phyloP scores from a whole-genome alignment of 139 green algal species.

The Chlamydomonas incerta region DNA sequence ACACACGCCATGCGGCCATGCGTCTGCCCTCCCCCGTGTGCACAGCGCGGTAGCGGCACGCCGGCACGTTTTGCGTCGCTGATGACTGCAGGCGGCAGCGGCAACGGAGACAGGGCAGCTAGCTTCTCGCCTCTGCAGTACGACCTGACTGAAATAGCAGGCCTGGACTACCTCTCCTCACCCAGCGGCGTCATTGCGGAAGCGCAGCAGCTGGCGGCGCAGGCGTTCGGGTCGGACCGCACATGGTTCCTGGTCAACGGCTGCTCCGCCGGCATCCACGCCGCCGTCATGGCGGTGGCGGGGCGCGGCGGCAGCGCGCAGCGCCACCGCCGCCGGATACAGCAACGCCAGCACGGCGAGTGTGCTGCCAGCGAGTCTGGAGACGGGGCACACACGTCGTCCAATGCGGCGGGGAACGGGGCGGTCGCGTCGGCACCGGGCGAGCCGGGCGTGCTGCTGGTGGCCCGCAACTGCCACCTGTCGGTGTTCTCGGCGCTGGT shows the following conservation, averaged over 20 bases:
- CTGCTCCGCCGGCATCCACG: slow-evolving; percentile 83
- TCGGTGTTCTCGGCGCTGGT: slow-evolving; percentile 82
- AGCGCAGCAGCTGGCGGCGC: slow-evolving; percentile 80
- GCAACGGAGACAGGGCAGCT: too few species aligned
- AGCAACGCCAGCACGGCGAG: not conserved
- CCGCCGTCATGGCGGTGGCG: slow-evolving; percentile 68
- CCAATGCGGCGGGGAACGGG: too few species aligned
- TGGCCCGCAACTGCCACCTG: slow-evolving; percentile 89
- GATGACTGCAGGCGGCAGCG: too few species aligned
- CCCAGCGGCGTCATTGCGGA: slow-evolving; percentile 80
- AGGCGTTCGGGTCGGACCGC: slow-evolving; percentile 76
- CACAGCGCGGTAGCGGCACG: slow-evolving; percentile 37
- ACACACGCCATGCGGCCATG: not conserved
- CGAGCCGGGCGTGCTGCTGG: slow-evolving; percentile 66
- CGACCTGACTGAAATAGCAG: slow-evolving; percentile 90
- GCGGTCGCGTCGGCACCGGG: too few species aligned
- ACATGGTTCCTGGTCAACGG: slow-evolving; percentile 96
- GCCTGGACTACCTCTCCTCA: slow-evolving; percentile 81
- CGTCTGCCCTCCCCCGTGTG: not conserved
- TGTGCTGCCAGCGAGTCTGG: not conserved
- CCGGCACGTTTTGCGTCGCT: not conserved
- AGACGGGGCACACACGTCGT: not conserved
- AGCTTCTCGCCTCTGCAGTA: slow-evolving; percentile 20
- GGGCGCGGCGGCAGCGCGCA: not conserved
- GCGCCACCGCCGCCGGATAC: not conserved